Percentiles rank a stretch among this genome's conserved stretches.
Evolutionary conservation across 768 basidiomycete species (phyloP).

Genomic region (Russula ochroleuca): DNA sequence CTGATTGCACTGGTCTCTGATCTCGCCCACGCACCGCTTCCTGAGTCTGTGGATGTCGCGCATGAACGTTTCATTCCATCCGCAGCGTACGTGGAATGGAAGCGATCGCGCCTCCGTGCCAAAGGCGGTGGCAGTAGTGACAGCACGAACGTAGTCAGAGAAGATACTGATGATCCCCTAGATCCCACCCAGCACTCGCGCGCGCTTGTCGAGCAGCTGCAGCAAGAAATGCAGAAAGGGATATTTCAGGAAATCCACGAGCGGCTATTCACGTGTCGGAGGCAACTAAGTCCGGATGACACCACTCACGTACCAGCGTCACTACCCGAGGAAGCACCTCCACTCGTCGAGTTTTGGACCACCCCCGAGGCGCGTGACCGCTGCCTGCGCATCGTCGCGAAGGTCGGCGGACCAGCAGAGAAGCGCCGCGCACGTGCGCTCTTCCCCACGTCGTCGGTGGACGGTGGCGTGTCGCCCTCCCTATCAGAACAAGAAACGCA

Average conservation of each 20-base stretch:
- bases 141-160: constrained; percentile 2
- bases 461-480: constrained; percentile 33
- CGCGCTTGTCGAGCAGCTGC: constrained; percentile 64
- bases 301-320: neutral
- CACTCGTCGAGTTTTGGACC: constrained; percentile 66
- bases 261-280: constrained; percentile 35
- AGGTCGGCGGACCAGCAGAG: constrained; percentile 74
- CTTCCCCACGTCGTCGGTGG: constrained; percentile 37
- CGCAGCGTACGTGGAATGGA: constrained; percentile 57
- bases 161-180: constrained; percentile 7
- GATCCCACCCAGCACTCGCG: constrained; percentile 51
- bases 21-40: constrained; percentile 69
- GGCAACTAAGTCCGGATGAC: neutral
- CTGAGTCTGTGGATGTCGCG: constrained; percentile 52
- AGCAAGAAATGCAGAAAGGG: constrained; percentile 67
- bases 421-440: constrained; percentile 58
- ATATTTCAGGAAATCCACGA: constrained; percentile 61
- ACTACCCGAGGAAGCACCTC: neutral
- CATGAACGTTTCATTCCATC: constrained; percentile 60
- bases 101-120: constrained; percentile 35
- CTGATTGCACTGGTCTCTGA: constrained; percentile 83
- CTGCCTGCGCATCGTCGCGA: constrained; percentile 69
- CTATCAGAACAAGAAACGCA: constrained; percentile 52
- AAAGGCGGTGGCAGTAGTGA: constrained; percentile 28
- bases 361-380: constrained; percentile 71